Conservation (phyloP, 805 yeast genomes). For the Wickerhamomyces silvicola region DNA sequence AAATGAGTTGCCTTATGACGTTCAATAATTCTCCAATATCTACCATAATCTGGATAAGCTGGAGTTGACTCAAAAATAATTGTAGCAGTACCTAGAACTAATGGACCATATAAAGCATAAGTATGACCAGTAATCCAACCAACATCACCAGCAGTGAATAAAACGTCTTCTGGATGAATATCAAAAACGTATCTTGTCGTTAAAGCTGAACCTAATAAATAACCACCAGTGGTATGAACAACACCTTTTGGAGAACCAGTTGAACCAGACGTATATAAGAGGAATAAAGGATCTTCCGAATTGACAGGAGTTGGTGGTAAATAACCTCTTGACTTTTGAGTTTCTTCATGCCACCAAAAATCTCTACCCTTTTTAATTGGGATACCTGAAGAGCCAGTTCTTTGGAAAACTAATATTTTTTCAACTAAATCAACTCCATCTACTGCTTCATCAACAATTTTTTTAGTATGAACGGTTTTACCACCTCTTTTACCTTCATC, state of each 20-base stretch:
- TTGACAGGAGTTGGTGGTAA: constrained; percentile 81
- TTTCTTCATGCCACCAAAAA: constrained; percentile 93
- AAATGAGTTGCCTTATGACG: constrained; percentile 89
- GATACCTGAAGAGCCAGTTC: constrained; percentile 74
- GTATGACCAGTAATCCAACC: constrained; percentile 99
- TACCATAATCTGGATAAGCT: constrained; percentile 88
- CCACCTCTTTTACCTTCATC: constrained; percentile 97
- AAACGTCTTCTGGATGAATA: constrained; percentile 77
- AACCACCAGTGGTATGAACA: constrained; percentile 92
- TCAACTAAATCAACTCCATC: constrained; percentile 64
- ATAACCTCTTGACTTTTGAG: constrained; percentile 74
- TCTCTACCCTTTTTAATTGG: constrained; percentile 79
- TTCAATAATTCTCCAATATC: constrained; percentile 96
- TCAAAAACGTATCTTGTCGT: constrained; percentile 93
- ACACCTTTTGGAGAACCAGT: constrained; percentile 99
- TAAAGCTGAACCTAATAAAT: constrained; percentile 84
- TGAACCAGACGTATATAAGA: constrained; percentile 95
- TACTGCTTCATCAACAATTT: constrained; percentile 92
- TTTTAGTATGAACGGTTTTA: constrained; percentile 84
- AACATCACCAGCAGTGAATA: constrained; percentile 97
- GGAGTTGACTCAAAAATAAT: constrained; percentile 97
- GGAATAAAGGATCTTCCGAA: constrained; percentile 91
- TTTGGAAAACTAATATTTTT: constrained; percentile 79
- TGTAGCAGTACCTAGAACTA: constrained; percentile 80
- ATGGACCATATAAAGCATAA: constrained; percentile 91